These are phyloP conservation scores for Ceratobasidium papillatum DNA, from an alignment of 1,284 basidiomycete species.

Conservation along the genomic window DNA sequence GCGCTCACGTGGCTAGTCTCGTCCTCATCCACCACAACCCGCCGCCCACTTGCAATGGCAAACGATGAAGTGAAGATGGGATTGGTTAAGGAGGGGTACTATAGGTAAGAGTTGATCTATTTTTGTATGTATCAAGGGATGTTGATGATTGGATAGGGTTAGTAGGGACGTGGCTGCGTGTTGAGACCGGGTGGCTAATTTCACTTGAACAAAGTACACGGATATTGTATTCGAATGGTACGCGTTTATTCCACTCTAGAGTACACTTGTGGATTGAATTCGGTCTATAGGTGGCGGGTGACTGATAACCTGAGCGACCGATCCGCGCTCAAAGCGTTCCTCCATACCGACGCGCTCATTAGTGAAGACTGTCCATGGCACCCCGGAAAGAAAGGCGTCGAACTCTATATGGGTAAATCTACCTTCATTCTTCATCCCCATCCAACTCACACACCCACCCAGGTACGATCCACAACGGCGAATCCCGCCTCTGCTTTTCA, in stretches of 20 bases:
- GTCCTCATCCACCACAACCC: conserved; percentile 10
- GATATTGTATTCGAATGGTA: conserved; percentile 46
- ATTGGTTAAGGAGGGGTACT: conserved; percentile 23
- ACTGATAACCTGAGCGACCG: conserved; percentile 61
- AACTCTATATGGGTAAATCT: conserved; percentile 71
- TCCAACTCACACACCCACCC: not conserved
- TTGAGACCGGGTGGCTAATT: conserved; percentile 24
- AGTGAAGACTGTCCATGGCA: conserved; percentile 62
- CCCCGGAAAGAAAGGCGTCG: conserved; percentile 57
- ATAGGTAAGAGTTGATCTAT: not conserved
- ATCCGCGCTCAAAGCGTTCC: conserved; percentile 71
- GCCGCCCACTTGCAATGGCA: conserved; percentile 7
- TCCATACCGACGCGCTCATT: conserved; percentile 79
- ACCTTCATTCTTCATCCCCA: not conserved
- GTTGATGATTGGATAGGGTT: conserved; percentile 7
- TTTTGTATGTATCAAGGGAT: not conserved
- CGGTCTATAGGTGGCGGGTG: conserved; percentile 55
- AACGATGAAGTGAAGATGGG: conserved; percentile 2
- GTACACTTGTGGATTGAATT: not conserved
- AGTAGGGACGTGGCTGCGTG: conserved; percentile 8
- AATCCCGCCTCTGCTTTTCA: conserved; percentile 77
- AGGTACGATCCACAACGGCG: conserved; percentile 70
- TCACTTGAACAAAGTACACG: conserved; percentile 18
- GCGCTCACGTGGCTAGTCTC: conserved; percentile 17
- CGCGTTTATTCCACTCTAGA: not conserved